Percentiles rank a stretch among this genome's conserved stretches.
phyloP scores from a whole-genome alignment of 2,329 filamentous ascomycete genomes.

The Phialemonium atrogriseum region DNA sequence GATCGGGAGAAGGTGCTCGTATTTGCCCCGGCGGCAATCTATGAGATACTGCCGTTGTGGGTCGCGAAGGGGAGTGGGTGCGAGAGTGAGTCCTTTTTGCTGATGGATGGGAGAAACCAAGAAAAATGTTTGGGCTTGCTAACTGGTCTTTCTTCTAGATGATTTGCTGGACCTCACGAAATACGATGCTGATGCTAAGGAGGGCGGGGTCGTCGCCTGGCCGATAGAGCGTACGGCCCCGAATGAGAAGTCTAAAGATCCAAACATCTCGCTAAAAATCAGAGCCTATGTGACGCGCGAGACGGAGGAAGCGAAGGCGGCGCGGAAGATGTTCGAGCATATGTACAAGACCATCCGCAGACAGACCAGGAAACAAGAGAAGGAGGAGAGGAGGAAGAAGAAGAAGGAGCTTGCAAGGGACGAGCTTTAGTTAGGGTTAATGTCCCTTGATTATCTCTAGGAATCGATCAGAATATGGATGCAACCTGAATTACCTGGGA shows the following conservation, averaged over 20 bases:
- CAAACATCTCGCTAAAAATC: slow-evolving; percentile 2
- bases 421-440: slow-evolving; percentile 1
- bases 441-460: no score
- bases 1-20: not conserved
- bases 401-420: not conserved
- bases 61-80: slow-evolving; percentile 1
- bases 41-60: slow-evolving; percentile 3
- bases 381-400: slow-evolving; percentile 1
- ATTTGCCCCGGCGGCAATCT: slow-evolving; percentile 3
- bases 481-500: no score
- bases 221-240: slow-evolving; percentile 1
- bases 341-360: not conserved
- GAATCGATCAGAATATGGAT: no score
- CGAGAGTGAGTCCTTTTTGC: not conserved
- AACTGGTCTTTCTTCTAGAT: not conserved
- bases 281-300: slow-evolving; percentile 2
- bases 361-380: slow-evolving; percentile 2
- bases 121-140: not conserved
- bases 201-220: slow-evolving; percentile 2
- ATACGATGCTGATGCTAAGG: slow-evolving; percentile 1
- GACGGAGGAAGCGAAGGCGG: slow-evolving; percentile 1
- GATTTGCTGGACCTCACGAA: slow-evolving; percentile 2
- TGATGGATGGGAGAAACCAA: no score
- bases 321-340: slow-evolving; percentile 3
- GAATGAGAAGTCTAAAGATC: not conserved